Percentiles rank a stretch among this genome's conserved stretches.
These are phyloP conservation scores for Camellia japonica DNA, from an alignment of 148 eudicot species.

Conservation along the genomic window DNA sequence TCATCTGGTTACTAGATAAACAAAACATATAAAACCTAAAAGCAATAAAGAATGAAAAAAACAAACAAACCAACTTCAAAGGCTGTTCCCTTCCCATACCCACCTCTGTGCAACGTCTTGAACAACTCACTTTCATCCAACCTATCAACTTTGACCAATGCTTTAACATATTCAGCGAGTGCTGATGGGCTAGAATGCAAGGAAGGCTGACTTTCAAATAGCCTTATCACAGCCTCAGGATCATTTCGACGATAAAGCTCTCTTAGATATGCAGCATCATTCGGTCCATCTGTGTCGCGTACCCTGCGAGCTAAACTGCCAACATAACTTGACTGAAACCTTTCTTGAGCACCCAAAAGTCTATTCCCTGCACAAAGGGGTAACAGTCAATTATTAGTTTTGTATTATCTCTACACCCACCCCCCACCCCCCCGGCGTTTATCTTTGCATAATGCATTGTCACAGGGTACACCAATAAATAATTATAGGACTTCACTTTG, in stretches of 20 bases:
- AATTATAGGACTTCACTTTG: too few relatives aligned
- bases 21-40: neutral
- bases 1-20: neutral
- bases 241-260: slow-evolving; percentile 68
- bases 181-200: slow-evolving; percentile 74
- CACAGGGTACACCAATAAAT: too few relatives aligned
- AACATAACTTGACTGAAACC: slow-evolving; percentile 67
- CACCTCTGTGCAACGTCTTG: slow-evolving; percentile 86
- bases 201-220: slow-evolving; percentile 80
- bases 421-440: too few relatives aligned
- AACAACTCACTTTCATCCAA: slow-evolving; percentile 84
- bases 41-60: neutral
- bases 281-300: slow-evolving; percentile 58
- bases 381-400: neutral
- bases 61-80: too few relatives aligned
- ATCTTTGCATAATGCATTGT: neutral
- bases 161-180: slow-evolving; percentile 85
- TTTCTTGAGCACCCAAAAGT: slow-evolving; percentile 38
- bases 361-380: slow-evolving; percentile 45
- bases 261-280: slow-evolving; percentile 51
- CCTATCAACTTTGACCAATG: slow-evolving; percentile 83
- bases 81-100: slow-evolving; percentile 12
- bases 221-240: slow-evolving; percentile 84
- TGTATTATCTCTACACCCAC: neutral
- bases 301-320: slow-evolving; percentile 67